Evolutionary conservation across 2,329 filamentous ascomycete genomes (phyloP).

Genomic region (Neofusicoccum laricinum): DNA sequence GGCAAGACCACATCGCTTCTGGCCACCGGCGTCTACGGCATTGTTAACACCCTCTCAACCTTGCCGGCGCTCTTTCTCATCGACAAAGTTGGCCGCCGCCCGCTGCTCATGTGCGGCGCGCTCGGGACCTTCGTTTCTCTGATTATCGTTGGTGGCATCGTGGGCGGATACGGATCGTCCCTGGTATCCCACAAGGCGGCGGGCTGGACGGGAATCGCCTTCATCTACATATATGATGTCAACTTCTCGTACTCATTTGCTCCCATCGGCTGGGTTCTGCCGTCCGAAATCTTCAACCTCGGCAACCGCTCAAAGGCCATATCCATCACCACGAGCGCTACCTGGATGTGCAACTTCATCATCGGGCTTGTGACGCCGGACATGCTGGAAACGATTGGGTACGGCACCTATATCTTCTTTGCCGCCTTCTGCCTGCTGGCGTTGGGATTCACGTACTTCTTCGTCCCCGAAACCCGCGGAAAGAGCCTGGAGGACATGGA

Average conservation of each 20-base stretch:
- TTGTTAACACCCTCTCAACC: conserved; percentile 55
- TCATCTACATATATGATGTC: conserved; percentile 20
- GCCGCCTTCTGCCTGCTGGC: conserved; percentile 36
- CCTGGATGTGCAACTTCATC: conserved; percentile 62
- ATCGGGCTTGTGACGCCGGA: conserved; percentile 63
- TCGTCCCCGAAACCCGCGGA: conserved; percentile 32
- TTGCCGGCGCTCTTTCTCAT: conserved; percentile 54
- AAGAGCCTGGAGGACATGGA: conserved; percentile 32
- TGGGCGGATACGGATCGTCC: conserved; percentile 50
- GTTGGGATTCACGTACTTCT: conserved; percentile 25
- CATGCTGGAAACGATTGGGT: conserved; percentile 56
- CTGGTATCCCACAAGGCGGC: conserved; percentile 50
- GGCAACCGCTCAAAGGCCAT: conserved; percentile 48
- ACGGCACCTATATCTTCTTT: conserved; percentile 36
- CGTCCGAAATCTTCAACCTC: conserved; percentile 40
- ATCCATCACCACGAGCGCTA: conserved; percentile 53
- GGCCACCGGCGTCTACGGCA: conserved; percentile 54
- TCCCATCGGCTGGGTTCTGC: conserved; percentile 65
- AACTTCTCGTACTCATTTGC: conserved; percentile 74
- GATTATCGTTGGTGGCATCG: conserved; percentile 38
- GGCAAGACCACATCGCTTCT: conserved; percentile 32
- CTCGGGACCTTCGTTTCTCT: conserved; percentile 47
- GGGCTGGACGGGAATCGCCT: conserved; percentile 52
- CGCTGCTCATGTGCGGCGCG: conserved; percentile 48
- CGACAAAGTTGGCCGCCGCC: conserved; percentile 53